Evolutionary conservation across 2,329 filamentous ascomycete species (phyloP).

Genomic region (Paraphoma chrysanthemicola): DNA sequence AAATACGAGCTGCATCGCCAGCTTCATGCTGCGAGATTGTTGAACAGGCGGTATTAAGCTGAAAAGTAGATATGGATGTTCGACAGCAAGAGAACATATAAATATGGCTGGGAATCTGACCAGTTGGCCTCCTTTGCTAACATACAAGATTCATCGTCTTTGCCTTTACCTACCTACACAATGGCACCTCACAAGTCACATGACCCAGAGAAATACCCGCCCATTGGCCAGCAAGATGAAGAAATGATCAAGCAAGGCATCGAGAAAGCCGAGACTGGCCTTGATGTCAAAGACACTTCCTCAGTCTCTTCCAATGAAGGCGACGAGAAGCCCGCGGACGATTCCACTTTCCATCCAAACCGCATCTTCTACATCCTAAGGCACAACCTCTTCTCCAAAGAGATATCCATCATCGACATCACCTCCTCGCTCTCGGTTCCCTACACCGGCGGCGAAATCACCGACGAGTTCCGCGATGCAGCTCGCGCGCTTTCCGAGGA

Average conservation of each 20-base stretch:
- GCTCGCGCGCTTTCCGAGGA: slow-evolving; percentile 4
- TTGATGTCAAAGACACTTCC: neutral
- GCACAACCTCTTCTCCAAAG: slow-evolving; percentile 10
- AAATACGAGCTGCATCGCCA: slow-evolving; percentile 1
- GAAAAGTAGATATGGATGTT: neutral
- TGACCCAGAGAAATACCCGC: slow-evolving; percentile 1
- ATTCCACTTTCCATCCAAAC: neutral
- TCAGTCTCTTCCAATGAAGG: slow-evolving; percentile 1
- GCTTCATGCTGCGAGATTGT: neutral
- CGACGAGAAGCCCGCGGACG: neutral
- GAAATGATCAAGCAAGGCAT: slow-evolving; percentile 3
- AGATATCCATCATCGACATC: slow-evolving; percentile 7
- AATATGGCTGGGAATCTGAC: neutral
- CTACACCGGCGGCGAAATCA: slow-evolving; percentile 6
- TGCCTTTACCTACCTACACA: neutral
- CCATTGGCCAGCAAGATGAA: slow-evolving; percentile 1
- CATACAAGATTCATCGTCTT: neutral
- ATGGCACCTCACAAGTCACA: slow-evolving; percentile 1
- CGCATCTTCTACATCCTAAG: slow-evolving; percentile 7
- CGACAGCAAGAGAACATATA: neutral
- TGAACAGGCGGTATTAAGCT: neutral
- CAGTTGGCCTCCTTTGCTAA: neutral
- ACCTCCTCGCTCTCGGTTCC: neutral
- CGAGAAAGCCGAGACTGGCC: slow-evolving; percentile 2
- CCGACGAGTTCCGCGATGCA: slow-evolving; percentile 3